A percentile compares a stretch with the other conserved stretches of the same genome.
Conservation (phyloP, 2,329 filamentous ascomycete genomes). For the Aspergillus tanneri region DNA sequence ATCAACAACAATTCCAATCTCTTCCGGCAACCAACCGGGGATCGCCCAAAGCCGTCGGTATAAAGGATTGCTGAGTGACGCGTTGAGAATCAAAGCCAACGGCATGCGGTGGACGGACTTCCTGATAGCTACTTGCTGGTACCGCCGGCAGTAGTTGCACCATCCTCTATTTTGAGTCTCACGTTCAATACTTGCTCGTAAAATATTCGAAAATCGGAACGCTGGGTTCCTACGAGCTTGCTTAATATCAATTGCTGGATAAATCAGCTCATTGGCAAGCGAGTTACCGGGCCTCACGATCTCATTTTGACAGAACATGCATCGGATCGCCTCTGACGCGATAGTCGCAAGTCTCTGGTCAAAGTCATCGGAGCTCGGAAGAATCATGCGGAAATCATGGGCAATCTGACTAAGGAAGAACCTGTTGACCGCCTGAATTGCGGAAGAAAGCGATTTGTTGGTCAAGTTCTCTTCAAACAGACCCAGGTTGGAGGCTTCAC, state of each 20-base stretch:
- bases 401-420: slow-evolving; percentile 82
- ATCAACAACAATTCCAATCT: slow-evolving; percentile 89
- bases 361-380: slow-evolving; percentile 62
- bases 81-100: slow-evolving; percentile 82
- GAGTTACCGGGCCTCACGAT: slow-evolving; percentile 75
- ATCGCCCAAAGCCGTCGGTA: slow-evolving; percentile 77
- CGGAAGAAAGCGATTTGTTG: slow-evolving; percentile 69
- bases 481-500: slow-evolving; percentile 73
- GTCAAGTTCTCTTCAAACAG: slow-evolving; percentile 81
- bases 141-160: slow-evolving; percentile 87
- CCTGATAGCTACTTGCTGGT: slow-evolving; percentile 80
- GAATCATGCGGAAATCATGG: slow-evolving; percentile 70
- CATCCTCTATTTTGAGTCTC: slow-evolving; percentile 88
- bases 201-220: slow-evolving; percentile 75
- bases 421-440: slow-evolving; percentile 81
- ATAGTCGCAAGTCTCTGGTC: slow-evolving; percentile 61
- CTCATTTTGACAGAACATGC: slow-evolving; percentile 83
- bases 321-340: slow-evolving; percentile 63
- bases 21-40: slow-evolving; percentile 86
- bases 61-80: slow-evolving; percentile 69
- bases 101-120: slow-evolving; percentile 83
- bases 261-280: slow-evolving; percentile 81
- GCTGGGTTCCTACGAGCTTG: slow-evolving; percentile 47
- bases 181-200: slow-evolving; percentile 89
- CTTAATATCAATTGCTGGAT: slow-evolving; percentile 63